Conservation (phyloP, 495 filamentous ascomycete genomes). For the Friedmanniomyces simplex region DNA sequence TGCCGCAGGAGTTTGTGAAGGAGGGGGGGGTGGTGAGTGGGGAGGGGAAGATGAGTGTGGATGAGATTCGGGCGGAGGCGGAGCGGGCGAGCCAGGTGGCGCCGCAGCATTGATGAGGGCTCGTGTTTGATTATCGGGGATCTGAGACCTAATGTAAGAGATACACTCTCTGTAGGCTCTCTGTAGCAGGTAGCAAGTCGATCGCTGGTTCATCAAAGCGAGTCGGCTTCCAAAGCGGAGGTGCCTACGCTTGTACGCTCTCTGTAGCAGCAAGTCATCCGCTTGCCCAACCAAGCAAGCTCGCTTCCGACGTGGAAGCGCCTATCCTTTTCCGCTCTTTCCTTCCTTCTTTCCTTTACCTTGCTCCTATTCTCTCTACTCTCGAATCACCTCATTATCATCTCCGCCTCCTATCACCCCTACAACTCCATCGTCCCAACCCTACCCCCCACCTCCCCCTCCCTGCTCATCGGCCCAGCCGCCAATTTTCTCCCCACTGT, state of each 20-base stretch:
- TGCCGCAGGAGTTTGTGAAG: conserved; percentile 17
- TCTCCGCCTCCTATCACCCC: neutral
- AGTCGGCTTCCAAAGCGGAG: no score
- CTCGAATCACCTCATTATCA: neutral
- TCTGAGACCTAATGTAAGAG: neutral
- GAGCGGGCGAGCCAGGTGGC: neutral
- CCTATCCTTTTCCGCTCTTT: no score
- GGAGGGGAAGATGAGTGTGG: neutral
- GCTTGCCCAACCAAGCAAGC: no score
- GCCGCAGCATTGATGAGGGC: neutral
- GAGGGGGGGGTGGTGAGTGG: neutral
- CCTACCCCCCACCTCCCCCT: conserved; percentile 21
- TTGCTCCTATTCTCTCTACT: no score
- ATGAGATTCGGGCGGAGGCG: neutral
- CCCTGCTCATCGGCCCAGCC: conserved; percentile 15
- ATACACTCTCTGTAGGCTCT: neutral
- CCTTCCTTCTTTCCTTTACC: neutral
- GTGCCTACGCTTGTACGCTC: no score
- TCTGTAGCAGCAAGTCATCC: no score
- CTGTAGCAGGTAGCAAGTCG: neutral
- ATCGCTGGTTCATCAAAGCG: no score
- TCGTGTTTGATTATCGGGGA: neutral
- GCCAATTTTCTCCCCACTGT: conserved; percentile 16
- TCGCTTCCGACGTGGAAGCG: no score
- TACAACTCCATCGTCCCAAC: conserved; percentile 22